These are phyloP conservation scores for Cucurbitaria berberidis DNA, from an alignment of 2,329 filamentous ascomycete genomes.

Conservation along the genomic window DNA sequence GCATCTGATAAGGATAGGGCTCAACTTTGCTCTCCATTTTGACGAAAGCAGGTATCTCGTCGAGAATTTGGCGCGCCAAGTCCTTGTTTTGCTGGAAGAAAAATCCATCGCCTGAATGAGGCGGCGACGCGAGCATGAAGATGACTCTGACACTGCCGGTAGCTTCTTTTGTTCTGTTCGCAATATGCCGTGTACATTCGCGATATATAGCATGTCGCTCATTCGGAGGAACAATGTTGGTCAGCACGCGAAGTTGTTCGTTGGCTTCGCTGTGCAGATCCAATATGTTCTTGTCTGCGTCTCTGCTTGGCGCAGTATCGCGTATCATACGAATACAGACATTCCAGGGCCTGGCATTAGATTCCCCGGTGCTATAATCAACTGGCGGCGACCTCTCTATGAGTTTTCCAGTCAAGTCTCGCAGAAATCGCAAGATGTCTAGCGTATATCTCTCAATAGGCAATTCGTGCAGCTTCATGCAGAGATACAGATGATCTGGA, in stretches of 20 bases:
- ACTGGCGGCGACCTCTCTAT: slow-evolving; percentile 12
- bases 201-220: slow-evolving; percentile 68
- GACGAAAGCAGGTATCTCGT: slow-evolving; percentile 50
- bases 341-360: slow-evolving; percentile 55
- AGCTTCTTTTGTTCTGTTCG: slow-evolving; percentile 65
- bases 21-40: slow-evolving; percentile 22
- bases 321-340: slow-evolving; percentile 72
- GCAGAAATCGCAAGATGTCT: slow-evolving; percentile 41
- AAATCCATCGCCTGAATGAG: slow-evolving; percentile 16
- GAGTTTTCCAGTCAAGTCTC: slow-evolving; percentile 32
- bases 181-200: slow-evolving; percentile 72
- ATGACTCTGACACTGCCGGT: slow-evolving; percentile 74
- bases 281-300: slow-evolving; percentile 64
- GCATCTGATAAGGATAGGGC: slow-evolving; percentile 14
- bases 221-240: slow-evolving; percentile 62
- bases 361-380: slow-evolving; percentile 18
- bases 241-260: slow-evolving; percentile 66
- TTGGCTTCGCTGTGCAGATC: slow-evolving; percentile 70
- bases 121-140: slow-evolving; percentile 39
- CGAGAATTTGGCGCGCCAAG: slow-evolving; percentile 40
- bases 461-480: slow-evolving; percentile 67
- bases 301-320: slow-evolving; percentile 66
- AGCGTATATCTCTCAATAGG: slow-evolving; percentile 39
- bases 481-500: slow-evolving; percentile 64
- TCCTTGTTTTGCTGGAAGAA: slow-evolving; percentile 37